Base-by-base conservation (phyloP, 2,329 filamentous ascomycete species). In the Ophiocordyceps camponoti-floridani region DNA sequence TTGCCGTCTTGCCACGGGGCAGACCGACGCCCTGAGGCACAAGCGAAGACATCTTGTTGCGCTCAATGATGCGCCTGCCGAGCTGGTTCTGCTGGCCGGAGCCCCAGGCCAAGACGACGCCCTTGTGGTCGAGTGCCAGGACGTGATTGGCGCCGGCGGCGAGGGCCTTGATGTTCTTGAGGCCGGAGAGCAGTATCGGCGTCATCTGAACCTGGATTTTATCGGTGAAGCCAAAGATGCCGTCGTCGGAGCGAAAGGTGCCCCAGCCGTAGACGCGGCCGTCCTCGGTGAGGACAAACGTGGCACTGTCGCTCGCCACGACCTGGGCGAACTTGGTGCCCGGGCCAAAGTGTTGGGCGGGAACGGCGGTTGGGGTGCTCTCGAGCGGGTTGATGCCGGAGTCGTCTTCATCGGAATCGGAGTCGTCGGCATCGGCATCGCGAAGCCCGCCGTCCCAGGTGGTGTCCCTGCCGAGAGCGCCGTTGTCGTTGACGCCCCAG, bases 401-500 rank as follows among this genome's bases (percentile, higher is more conserved):
- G 49, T 78, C 76, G 43, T 79, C 72, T n/a, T 76, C 71, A 9
- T 68, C 70, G 9, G 70, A 72, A 18, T 73, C 74, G 13, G 69
- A 68, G 45, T 77, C 72, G 5, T 63, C 59, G 30, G 70, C 69
- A 35, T 75, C 73, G 47, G 69, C 64, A 44, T 78, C 73, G 46
- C 73, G 69, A 28, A 73, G 60, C 16, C 76, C 77, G 43, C 80
- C 80, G 2, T 80, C 74, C 70, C 78, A 81, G 12, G 64, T 65
- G 3, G 82, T 88, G 56, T 84, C 74, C 56, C 85, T 72, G 40
- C 85, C 85, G 35, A 93, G 71, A 9, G 85, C 83, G 49, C 82
- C 82, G 56, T 87, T 79, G 56, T 93, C 85, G 57, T 91, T 91
- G 52, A 91, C 84, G 45, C 85, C 85, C 85, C 85, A 93, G 27